Base-by-base conservation (phyloP, 495 filamentous ascomycete species). In the Staphylotrichum longicolle region DNA sequence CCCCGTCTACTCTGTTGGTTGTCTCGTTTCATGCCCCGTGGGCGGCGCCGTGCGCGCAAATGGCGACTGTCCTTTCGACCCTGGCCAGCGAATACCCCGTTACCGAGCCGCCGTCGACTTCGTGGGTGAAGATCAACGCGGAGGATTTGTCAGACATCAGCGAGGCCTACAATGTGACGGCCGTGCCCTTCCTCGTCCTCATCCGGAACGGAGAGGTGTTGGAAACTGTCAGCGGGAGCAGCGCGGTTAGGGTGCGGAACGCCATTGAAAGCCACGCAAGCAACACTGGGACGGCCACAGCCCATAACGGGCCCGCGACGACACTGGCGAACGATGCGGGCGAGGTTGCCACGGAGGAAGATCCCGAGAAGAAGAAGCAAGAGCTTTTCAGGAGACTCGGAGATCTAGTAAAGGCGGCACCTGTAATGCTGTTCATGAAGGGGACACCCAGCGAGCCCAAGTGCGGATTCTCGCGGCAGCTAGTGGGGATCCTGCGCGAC, bases 381-480 rank as follows among this genome's bases (percentile, higher is more conserved):
- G 89, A 91, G 52, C 80, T 98, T 41, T 83, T 88, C 63, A 84
- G 85, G 62, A 81, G 94, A 42, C 82, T 99, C 10, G 78, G 71
- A 7, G 85, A 91, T 55, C 80, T 98, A 41, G 92, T 97, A 53
- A 94, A 89, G 75, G 94, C 95, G 4, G 94, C 95, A 35, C 91
- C 92, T 4, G 93, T 98, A 20, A 97, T 98, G 94, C 82, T 98
- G 58, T 98, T 98, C 78, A 91, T 91, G 87, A 91, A 91, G 74
- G 90, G 94, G 40, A 96, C 95, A 2, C 94, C 94, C 0, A 90
- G 86, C 65, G 82, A 85, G 58, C 94, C 94, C 7, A 91, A 97
- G 75, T 98, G 94, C 72, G 94, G 94, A 3, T 98, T 97, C 78
- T 94, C 89, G 63, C 82, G 93, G 56, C 91, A 96, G 76, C 71